Evolutionary conservation across 179 eudicot species (phyloP).

Genomic region (Silene coronaria): DNA sequence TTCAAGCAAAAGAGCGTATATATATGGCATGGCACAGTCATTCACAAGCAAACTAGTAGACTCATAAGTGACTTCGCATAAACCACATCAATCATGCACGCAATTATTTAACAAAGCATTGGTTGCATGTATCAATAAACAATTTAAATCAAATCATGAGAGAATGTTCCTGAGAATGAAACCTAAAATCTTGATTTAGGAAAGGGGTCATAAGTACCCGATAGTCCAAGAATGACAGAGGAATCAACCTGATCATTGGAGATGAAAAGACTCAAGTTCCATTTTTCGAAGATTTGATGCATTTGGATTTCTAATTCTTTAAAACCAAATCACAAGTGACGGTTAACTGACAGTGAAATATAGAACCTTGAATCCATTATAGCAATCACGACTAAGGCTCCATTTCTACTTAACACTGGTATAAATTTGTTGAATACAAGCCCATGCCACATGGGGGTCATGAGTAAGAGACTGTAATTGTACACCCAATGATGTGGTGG

Average conservation of each 20-base stretch:
- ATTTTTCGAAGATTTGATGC: not conserved
- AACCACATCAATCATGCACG: not conserved
- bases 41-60: not conserved
- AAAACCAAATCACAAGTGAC: not conserved
- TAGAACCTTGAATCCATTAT: too few relatives aligned
- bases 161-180: not conserved
- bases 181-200: not conserved
- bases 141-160: not conserved
- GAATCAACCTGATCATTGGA: not conserved
- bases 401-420: not conserved
- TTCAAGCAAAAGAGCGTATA: conserved; percentile 1
- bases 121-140: not conserved
- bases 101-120: not conserved
- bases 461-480: not conserved
- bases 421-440: not conserved
- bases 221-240: not conserved
- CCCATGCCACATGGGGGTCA: not conserved
- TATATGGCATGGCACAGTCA: not conserved
- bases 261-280: not conserved
- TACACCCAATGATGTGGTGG: not conserved
- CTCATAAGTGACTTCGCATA: not conserved
- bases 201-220: not conserved
- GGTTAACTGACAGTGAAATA: not conserved
- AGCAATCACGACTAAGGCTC: not conserved
- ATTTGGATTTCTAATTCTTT: not conserved